Evolutionary conservation across 441 rosid genomes (phyloP).

Genomic region (Jatropha multifida): DNA sequence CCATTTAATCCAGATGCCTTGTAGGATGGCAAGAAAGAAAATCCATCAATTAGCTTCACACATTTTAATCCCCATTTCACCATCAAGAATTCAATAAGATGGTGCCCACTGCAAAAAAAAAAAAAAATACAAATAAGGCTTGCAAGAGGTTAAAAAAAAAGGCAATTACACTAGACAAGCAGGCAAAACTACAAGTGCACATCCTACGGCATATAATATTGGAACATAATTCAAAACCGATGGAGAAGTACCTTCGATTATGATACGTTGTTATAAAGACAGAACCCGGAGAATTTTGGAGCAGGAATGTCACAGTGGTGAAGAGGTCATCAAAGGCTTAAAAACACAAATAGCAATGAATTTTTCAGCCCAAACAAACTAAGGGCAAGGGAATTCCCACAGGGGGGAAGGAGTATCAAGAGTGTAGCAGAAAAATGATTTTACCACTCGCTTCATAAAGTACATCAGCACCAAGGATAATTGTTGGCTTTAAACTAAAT

Average conservation of each 20-base stretch:
- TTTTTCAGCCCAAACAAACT: constrained; percentile 13
- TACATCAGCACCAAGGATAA: constrained; percentile 86
- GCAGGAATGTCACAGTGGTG: constrained; percentile 72
- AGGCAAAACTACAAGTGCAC: neutral
- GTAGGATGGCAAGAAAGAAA: constrained; percentile 70
- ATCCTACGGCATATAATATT: neutral
- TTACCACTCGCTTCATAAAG: constrained; percentile 74
- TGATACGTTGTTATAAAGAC: constrained; percentile 86
- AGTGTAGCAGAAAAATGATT: neutral
- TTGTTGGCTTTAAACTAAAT: constrained; percentile 52
- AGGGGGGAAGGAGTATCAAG: constrained; percentile 6
- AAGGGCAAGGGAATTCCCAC: neutral
- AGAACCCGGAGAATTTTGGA: constrained; percentile 60
- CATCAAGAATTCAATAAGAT: constrained; percentile 86
- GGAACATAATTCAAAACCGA: constrained; percentile 9
- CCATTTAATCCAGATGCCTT: constrained; percentile 66
- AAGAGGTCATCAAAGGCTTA: constrained; percentile 84
- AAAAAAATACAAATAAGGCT: neutral
- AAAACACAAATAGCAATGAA: constrained; percentile 18
- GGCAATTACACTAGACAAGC: neutral
- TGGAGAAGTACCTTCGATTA: constrained; percentile 59
- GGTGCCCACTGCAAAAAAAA: constrained; percentile 65
- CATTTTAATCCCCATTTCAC: constrained; percentile 82
- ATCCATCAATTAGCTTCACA: constrained; percentile 66
- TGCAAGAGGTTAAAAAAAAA: neutral